These are phyloP conservation scores for Neoboletus magnificus DNA, from an alignment of 768 basidiomycete species.

Conservation along the genomic window DNA sequence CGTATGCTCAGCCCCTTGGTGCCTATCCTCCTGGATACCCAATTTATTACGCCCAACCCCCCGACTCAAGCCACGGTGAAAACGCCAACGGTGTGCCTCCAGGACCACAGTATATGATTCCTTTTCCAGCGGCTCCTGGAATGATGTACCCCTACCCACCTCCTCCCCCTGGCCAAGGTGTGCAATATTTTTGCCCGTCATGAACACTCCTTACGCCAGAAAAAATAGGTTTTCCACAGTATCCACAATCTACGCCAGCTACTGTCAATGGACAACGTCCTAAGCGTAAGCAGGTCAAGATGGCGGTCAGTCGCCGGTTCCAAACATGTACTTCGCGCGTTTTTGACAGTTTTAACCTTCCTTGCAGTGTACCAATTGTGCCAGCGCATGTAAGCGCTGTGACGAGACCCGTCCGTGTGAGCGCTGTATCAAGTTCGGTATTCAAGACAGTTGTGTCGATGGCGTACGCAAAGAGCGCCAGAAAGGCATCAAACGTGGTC, in stretches of 20 bases:
- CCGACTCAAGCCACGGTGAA: constrained; percentile 32
- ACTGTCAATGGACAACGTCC: constrained; percentile 25
- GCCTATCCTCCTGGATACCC: constrained; percentile 33
- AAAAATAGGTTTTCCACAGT: constrained; percentile 33
- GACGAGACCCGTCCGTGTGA: constrained; percentile 61
- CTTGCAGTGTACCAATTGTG: constrained; percentile 53
- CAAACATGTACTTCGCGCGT: not conserved
- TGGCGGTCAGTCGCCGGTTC: constrained; percentile 42
- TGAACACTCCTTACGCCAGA: constrained; percentile 11
- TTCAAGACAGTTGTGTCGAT: constrained; percentile 54
- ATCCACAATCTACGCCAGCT: constrained; percentile 22
- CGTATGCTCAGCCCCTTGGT: constrained; percentile 28
- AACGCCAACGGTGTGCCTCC: constrained; percentile 29
- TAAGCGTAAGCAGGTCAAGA: constrained; percentile 58
- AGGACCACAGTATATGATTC: constrained; percentile 36
- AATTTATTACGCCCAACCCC: constrained; percentile 31
- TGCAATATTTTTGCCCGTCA: constrained; percentile 8
- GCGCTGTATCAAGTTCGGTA: constrained; percentile 61
- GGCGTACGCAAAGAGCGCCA: constrained; percentile 64
- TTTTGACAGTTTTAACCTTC: constrained; percentile 1
- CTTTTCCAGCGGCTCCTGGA: constrained; percentile 38
- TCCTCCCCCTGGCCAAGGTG: constrained; percentile 38
- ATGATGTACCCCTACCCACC: constrained; percentile 44
- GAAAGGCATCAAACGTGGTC: constrained; percentile 55
- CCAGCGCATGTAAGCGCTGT: constrained; percentile 54